Base-by-base conservation (phyloP, 2,329 filamentous ascomycete species). In the Fusarium proliferatum region DNA sequence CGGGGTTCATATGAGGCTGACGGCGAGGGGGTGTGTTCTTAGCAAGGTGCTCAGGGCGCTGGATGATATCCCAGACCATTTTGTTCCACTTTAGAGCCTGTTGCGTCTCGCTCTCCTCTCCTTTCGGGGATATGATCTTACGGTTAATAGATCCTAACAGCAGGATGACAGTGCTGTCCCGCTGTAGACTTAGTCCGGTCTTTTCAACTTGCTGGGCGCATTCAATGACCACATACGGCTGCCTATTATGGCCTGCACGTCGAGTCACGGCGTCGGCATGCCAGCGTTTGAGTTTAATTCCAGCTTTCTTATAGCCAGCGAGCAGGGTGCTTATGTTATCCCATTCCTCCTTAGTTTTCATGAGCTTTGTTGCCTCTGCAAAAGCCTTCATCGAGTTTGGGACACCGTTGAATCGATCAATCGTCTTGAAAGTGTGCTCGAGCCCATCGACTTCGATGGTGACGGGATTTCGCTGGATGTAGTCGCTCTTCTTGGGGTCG, bases 391-490 rank as follows among this genome's bases (percentile, higher is more conserved):
- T 82, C 9, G 86, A 85, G 71, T 82, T 82, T 42, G 85, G 86
- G 9, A 88, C 64, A 45, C 83, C 84, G 26, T 67, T 80, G 71
- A 83, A 71, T n/a, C 73, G 78, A 80, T 89, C 79, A 64, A 86
- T 80, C 77, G 86, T 81, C 53, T 81, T 80, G 81, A 90, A 90
- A 72, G 84, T 85, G 79, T 88, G 80, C 71, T 88, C 82, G 66
- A 89, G 83, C 74, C 85, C 89, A 67, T 88, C 88, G 72, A 92
- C 85, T 73, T 90, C 87, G 71, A 91, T 87, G 67, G 84, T 83
- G 69, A 91, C 84, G 42, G 89, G 88, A 78, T 91, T 88, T 41
- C 83, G 81, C 67, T 86, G 81, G 45, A 92, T 85, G 66, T 80
- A 80, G 71, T 85, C 81, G 72, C 84, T 82, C 79, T 86, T 83